Evolutionary conservation across 768 basidiomycete species (phyloP), one percentile per base, ranked within the genome.

Genomic region (Tylopilus cervinicoccineus): DNA sequence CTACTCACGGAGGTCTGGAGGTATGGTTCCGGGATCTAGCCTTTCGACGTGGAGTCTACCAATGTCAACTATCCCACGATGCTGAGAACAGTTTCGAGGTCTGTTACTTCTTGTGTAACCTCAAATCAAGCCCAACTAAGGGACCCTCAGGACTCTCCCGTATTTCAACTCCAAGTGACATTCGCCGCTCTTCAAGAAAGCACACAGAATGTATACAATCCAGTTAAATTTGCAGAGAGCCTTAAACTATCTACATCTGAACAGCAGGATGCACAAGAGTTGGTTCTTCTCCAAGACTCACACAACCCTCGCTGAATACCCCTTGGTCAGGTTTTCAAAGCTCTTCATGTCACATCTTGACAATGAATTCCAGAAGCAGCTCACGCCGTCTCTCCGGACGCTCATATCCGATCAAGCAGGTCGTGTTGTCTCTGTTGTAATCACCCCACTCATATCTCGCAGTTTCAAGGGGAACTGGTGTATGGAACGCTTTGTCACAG

Each of bases 261-360:
- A 61, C 95, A 98, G 61, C 94, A 97, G 68, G 95, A 98, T 70
- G 93, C 95, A 26, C 92, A 94, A 68, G 95, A 98, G 92, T 96
- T 60, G 45, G 81, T 59, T 43, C 8, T 38, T 58, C 24, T 48
- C 33, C 22, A 23, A n/a, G 29, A 13, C 8, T 26, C 9, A 16
- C 11, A 4, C 36, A 13, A 48, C 43, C 28, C 46, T 55, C 48
- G 43, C 48, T 52, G 7, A 53, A 24, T 29, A 23, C 23, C 1
- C 6, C 43, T 32, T 45, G 17, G 24, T 8, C 61, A 94, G 93
- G 62, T 95, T 97, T 63, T 93, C 91, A 3, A 97, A 97, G 59
- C 76, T 97, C 16, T 95, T 97, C 68, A 87, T 97, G 80, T 82
- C 83, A 12, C 86, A 93, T 60, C 75, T 97, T 28, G 89, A 91